Percentiles rank a stretch among this genome's conserved stretches.
phyloP scores from a whole-genome alignment of 139 green algal genomes.

The Dunaliella primolecta region DNA sequence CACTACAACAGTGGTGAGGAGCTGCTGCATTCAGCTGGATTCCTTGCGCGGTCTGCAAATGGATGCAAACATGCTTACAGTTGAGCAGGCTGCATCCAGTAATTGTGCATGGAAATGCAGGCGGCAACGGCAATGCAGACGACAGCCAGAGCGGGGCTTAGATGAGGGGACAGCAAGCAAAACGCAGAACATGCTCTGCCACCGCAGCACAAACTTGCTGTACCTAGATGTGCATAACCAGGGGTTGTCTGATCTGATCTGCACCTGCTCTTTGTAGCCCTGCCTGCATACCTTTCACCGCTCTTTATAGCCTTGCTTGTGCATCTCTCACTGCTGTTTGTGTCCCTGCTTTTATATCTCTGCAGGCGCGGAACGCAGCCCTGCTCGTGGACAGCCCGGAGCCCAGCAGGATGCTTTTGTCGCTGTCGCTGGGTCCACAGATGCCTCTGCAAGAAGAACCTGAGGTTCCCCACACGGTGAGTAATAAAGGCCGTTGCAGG shows the following conservation, averaged over 20 bases:
- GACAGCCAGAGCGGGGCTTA: too few species aligned
- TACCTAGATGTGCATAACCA: too few species aligned
- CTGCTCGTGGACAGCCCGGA: neutral
- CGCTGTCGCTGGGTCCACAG: constrained; percentile 43
- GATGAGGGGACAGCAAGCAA: too few species aligned
- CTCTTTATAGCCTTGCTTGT: too few species aligned
- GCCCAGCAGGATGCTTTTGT: constrained; percentile 34
- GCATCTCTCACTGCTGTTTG: too few species aligned
- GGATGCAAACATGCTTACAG: neutral
- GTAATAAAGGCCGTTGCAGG: neutral
- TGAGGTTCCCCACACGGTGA: neutral
- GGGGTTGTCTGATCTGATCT: too few species aligned
- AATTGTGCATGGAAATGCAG: neutral
- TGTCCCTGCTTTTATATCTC: too few species aligned
- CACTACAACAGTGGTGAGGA: constrained; percentile 43
- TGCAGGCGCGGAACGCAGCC: constrained; percentile 1
- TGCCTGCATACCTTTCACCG: too few species aligned
- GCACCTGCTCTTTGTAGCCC: too few species aligned
- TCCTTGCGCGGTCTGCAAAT: neutral
- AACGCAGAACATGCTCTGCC: too few species aligned
- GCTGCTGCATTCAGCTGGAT: constrained; percentile 21
- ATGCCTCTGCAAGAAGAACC: constrained; percentile 19
- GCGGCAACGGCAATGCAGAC: neutral
- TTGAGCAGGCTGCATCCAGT: neutral
- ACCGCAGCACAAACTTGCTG: too few species aligned